phyloP scores from a whole-genome alignment of 768 basidiomycete species.

The Chlorophyllum brunneum region DNA sequence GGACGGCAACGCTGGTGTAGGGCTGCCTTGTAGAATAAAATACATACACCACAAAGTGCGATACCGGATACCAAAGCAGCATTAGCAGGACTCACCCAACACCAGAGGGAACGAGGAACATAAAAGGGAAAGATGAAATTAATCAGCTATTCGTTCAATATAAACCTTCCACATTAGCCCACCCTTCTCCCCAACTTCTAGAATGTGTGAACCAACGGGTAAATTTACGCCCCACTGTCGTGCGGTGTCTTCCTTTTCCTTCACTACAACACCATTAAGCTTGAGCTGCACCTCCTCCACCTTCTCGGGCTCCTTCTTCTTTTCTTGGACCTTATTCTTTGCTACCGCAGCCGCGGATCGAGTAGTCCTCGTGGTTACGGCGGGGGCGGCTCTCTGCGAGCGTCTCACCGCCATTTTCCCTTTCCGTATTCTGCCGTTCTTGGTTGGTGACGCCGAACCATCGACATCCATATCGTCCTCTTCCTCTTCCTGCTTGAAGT shows the following conservation, averaged over 20 bases:
- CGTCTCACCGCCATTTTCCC: slow-evolving; percentile 31
- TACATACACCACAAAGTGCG: not conserved
- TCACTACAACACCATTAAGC: slow-evolving; percentile 52
- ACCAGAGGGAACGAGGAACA: not conserved
- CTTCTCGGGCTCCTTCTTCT: slow-evolving; percentile 44
- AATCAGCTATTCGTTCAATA: slow-evolving; percentile 39
- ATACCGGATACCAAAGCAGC: not conserved
- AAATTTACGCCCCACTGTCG: slow-evolving; percentile 64
- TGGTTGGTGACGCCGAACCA: slow-evolving; percentile 32
- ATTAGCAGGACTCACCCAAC: not conserved
- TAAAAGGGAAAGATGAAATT: not conserved
- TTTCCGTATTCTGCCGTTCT: slow-evolving; percentile 40
- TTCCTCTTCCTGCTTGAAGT: slow-evolving; percentile 34
- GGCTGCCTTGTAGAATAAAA: not conserved
- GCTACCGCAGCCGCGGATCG: slow-evolving; percentile 27
- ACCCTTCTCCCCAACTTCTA: slow-evolving; percentile 73
- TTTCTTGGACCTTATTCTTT: slow-evolving; percentile 22
- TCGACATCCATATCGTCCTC: slow-evolving; percentile 43
- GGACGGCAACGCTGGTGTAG: not conserved
- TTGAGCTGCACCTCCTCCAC: slow-evolving; percentile 59
- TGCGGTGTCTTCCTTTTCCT: slow-evolving; percentile 39
- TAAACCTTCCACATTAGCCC: slow-evolving; percentile 72
- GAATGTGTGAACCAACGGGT: slow-evolving; percentile 50
- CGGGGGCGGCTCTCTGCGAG: slow-evolving; percentile 18
- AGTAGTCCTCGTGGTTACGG: slow-evolving; percentile 18